Evolutionary conservation across 2,329 filamentous ascomycete species (phyloP).

Genomic region (Epichloe glyceriae): DNA sequence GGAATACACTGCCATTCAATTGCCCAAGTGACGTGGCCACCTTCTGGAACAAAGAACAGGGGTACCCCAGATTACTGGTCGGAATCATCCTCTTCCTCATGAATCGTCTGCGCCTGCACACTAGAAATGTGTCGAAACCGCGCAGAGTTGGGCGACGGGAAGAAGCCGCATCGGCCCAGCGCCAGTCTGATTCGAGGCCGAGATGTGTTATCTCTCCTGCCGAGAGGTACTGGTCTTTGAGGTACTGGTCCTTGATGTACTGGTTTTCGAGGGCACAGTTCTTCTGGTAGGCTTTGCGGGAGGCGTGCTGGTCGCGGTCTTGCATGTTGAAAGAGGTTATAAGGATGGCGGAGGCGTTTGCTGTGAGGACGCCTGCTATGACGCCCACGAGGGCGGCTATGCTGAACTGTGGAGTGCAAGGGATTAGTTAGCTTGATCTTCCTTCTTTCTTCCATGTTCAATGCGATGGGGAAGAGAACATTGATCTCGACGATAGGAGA

Average conservation of each 20-base stretch:
- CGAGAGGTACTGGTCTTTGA: conserved; percentile 5
- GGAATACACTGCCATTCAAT: neutral
- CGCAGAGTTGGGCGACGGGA: conserved; percentile 10
- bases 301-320: conserved; percentile 11
- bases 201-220: neutral
- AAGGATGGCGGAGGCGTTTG: conserved; percentile 41
- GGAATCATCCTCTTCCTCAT: conserved; percentile 61
- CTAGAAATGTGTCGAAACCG: conserved; percentile 31
- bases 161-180: conserved; percentile 21
- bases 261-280: conserved; percentile 10
- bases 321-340: conserved; percentile 36
- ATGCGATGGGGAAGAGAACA: neutral
- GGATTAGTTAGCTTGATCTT: neutral
- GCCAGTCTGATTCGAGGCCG: conserved; percentile 25
- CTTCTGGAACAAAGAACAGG: too few species aligned
- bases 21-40: too few species aligned
- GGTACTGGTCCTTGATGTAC: conserved; percentile 4
- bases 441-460: neutral
- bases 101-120: conserved; percentile 52
- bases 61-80: conserved; percentile 17
- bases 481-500: too few species aligned
- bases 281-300: conserved; percentile 2
- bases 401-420: conserved; percentile 32
- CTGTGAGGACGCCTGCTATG: conserved; percentile 45
- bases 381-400: conserved; percentile 57